These are phyloP conservation scores for Kalmusia sp. DNA, from an alignment of 2,329 filamentous ascomycete species.

Conservation along the genomic window DNA sequence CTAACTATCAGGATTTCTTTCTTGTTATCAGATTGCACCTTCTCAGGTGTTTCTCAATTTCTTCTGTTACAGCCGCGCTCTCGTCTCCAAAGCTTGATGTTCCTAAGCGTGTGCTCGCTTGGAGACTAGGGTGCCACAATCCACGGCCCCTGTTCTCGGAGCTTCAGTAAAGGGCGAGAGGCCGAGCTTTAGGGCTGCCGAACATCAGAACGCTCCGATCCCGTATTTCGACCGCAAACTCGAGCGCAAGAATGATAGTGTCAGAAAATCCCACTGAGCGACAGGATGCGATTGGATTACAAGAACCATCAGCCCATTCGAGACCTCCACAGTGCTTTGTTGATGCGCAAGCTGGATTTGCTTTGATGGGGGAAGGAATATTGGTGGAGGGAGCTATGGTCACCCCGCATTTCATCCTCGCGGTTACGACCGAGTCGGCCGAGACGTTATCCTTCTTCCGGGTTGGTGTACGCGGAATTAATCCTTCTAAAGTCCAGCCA, in stretches of 20 bases:
- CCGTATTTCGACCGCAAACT: background rate
- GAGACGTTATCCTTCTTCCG: background rate
- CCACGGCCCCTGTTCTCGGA: background rate
- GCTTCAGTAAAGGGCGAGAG: background rate
- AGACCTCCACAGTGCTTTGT: background rate
- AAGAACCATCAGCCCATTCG: background rate
- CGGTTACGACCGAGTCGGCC: conserved; percentile 3
- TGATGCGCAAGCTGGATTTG: background rate
- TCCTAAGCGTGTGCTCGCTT: background rate
- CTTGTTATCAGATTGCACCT: no score
- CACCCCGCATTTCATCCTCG: background rate
- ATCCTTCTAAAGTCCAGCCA: background rate
- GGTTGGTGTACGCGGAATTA: conserved; percentile 3
- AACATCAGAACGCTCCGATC: no score
- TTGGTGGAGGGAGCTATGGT: conserved; percentile 1
- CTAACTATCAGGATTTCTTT: no score
- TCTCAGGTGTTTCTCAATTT: no score
- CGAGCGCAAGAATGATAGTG: background rate
- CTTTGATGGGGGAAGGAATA: background rate
- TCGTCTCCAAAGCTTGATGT: background rate
- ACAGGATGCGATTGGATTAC: background rate
- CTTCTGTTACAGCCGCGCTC: no score
- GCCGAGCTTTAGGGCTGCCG: no score
- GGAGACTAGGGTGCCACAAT: background rate
- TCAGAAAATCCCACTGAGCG: background rate